Evolutionary conservation across 148 eudicot genomes (phyloP), one percentile per base, ranked within the genome.

Genomic region (Cornus kousa): DNA sequence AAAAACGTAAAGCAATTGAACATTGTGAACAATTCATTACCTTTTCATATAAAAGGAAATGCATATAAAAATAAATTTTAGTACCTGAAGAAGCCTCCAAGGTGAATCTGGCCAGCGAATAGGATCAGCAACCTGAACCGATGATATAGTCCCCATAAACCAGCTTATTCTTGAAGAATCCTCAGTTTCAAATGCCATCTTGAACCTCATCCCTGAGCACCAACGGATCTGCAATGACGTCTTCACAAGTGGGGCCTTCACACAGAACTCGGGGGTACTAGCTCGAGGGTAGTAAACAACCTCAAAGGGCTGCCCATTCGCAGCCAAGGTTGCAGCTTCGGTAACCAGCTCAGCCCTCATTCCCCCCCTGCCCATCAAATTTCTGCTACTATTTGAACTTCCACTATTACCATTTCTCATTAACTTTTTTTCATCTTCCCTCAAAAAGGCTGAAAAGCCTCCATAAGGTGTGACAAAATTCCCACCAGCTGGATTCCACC

Each of bases 21-120:
- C 62, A 57, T 16, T 57, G 37, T 35, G 20, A 13, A 19, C 20
- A 43, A 57, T 57, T 57, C 20, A 57, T 13, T 13, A 19, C 19
- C 2, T 43, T 6, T 43, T 43, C 62, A 57, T 19, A 57, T 57
- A 57, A 4, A 62, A 62, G 6, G 7, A 62, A 13, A n/a, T 17
- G 17, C 20, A 9, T 57, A 17, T 13, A 82, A 82, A 72, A 13
- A 5, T 43, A 50, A 50, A 76, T 16, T 64, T 10, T 12, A 12
- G 68, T 86, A 95, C 99, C 97, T 91, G 97, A 67, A 95, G 97
- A 81, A 95, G 97, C 83, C 99, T 88, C 99, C 99, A 95, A 19
- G 97, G 99, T 7, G 99, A 95, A 72, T 93, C 95, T 53, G 97
- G 90, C 99, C 97, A 95, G 68, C 87, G 89, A 81, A 91, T 76